A percentile compares a stretch with the other conserved stretches of the same genome.
phyloP scores from a whole-genome alignment of 139 green algal genomes.

The Zygnema cylindricum region DNA sequence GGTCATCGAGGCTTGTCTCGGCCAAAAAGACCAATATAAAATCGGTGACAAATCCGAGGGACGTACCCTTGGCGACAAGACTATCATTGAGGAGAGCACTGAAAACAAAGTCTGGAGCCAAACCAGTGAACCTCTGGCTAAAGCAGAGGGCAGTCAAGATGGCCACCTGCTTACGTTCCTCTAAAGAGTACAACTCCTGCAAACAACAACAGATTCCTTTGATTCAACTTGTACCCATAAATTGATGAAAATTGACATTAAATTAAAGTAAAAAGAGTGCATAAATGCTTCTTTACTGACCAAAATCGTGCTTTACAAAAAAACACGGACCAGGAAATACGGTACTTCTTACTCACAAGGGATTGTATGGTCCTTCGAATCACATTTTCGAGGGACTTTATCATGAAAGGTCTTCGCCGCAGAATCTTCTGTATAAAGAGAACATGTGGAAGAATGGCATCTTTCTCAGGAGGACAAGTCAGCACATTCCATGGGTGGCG shows the following conservation, averaged over 20 bases:
- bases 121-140: conserved; percentile 45
- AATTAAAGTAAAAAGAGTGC: no score
- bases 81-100: conserved; percentile 81
- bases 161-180: conserved; percentile 60
- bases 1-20: conserved; percentile 74
- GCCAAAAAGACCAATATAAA: conserved; percentile 79
- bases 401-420: conserved; percentile 89
- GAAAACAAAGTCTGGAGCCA: conserved; percentile 82
- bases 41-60: conserved; percentile 84
- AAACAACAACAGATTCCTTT: no score
- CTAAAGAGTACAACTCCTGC: conserved; percentile 53
- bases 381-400: conserved; percentile 90
- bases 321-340: no score
- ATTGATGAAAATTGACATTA: no score
- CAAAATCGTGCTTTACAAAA: no score
- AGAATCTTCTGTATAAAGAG: conserved; percentile 60
- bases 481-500: conserved; percentile 48
- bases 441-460: conserved; percentile 37
- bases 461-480: neutral
- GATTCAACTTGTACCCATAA: no score
- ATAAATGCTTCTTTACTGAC: no score
- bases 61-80: conserved; percentile 85
- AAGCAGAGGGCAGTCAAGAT: conserved; percentile 55
- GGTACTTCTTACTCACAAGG: conserved; percentile 36
- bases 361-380: conserved; percentile 83